phyloP scores from a whole-genome alignment of 805 yeast genomes.

The Wickerhamiella sergipiensis region DNA sequence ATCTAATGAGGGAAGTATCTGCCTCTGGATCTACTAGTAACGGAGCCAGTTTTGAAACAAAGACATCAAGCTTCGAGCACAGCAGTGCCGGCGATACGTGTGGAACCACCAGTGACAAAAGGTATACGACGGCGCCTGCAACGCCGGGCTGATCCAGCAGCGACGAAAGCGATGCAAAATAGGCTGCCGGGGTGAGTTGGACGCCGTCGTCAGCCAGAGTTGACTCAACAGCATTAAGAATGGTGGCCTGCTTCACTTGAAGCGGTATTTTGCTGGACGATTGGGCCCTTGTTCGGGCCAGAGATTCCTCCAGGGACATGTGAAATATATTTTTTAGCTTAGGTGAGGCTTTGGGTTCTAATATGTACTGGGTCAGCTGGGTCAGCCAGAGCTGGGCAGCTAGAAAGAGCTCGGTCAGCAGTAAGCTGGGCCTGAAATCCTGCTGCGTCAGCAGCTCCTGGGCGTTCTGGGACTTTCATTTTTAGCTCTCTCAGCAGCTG shows the following conservation, averaged over 20 bases:
- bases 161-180: conserved; percentile 72
- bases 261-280: conserved; percentile 14
- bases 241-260: conserved; percentile 42
- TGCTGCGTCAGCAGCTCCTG: no score
- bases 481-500: no score
- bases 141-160: conserved; percentile 65
- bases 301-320: conserved; percentile 13
- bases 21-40: conserved; percentile 54
- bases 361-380: no score
- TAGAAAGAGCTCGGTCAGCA: no score
- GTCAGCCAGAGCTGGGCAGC: no score
- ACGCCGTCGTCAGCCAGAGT: conserved; percentile 52
- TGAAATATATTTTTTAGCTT: not conserved
- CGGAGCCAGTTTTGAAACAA: conserved; percentile 69
- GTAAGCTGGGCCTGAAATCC: no score
- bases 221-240: conserved; percentile 82
- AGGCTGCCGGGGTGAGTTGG: conserved; percentile 59
- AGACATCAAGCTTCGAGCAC: conserved; percentile 60
- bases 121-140: conserved; percentile 65
- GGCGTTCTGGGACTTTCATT: no score
- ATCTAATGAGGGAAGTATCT: conserved; percentile 68
- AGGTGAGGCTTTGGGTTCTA: not conserved
- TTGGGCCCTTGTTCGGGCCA: conserved; percentile 9
- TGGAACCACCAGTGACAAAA: conserved; percentile 68
- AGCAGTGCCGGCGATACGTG: conserved; percentile 56